Evolutionary conservation across 139 green algal species (phyloP).

Genomic region (Chloropicon primus): DNA sequence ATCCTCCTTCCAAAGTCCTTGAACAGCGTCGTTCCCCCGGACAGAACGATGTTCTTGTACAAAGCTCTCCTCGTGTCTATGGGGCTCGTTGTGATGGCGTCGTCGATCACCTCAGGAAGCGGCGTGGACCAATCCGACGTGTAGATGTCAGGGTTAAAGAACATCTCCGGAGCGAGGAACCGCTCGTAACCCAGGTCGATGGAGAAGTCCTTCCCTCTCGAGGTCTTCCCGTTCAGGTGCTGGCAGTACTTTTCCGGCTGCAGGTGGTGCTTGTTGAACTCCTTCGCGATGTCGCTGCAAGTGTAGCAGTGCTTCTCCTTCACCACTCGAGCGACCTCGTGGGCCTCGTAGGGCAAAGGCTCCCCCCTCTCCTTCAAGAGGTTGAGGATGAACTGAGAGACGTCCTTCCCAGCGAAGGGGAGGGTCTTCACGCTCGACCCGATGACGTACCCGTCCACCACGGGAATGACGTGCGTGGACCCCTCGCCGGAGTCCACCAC

Average conservation of each 20-base stretch:
- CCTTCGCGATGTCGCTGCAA: constrained; percentile 45
- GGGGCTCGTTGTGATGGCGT: constrained; percentile 43
- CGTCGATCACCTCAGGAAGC: constrained; percentile 54
- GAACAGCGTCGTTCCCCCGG: constrained; percentile 58
- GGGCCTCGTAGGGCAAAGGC: constrained; percentile 36
- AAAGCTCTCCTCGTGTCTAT: constrained; percentile 66
- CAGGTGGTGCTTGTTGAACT: constrained; percentile 40
- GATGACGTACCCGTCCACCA: constrained; percentile 65
- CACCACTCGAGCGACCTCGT: constrained; percentile 41
- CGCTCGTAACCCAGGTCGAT: constrained; percentile 44
- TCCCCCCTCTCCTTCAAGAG: constrained; percentile 36
- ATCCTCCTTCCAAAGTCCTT: constrained; percentile 54
- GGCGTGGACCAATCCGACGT: constrained; percentile 27
- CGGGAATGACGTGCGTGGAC: constrained; percentile 57
- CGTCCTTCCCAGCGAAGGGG: constrained; percentile 47
- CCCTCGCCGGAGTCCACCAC: constrained; percentile 65
- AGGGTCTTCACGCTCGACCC: constrained; percentile 38
- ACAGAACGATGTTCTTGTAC: constrained; percentile 48
- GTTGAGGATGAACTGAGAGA: constrained; percentile 39
- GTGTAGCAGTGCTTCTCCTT: constrained; percentile 63
- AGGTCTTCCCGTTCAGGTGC: constrained; percentile 19
- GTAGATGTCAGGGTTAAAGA: constrained; percentile 58
- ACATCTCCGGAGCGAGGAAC: constrained; percentile 62
- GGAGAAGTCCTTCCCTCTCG: constrained; percentile 18
- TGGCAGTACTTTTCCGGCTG: constrained; percentile 41